Percentiles rank a stretch among this genome's conserved stretches.
phyloP scores from a whole-genome alignment of 2,329 filamentous ascomycete species.

The Fusarium sp. region DNA sequence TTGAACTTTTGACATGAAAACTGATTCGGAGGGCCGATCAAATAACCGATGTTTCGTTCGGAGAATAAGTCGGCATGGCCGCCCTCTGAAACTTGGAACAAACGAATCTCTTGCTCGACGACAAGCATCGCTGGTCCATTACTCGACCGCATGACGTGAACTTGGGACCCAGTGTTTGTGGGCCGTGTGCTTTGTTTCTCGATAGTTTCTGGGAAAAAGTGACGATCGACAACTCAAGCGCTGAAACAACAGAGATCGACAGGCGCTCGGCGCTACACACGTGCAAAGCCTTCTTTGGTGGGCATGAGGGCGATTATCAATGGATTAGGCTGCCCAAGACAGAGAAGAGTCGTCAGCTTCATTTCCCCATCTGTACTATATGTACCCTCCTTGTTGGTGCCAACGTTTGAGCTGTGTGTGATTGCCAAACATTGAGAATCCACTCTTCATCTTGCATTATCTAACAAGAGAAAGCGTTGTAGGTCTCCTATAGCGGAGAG shows the following conservation, averaged over 20 bases:
- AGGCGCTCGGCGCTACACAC: conserved; percentile 15
- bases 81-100: background rate
- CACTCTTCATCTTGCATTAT: background rate
- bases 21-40: background rate
- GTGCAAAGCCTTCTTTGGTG: conserved; percentile 16
- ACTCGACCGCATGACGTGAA: conserved; percentile 25
- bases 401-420: background rate
- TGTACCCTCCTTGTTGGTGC: background rate
- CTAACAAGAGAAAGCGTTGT: background rate
- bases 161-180: conserved; percentile 4
- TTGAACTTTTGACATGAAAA: background rate
- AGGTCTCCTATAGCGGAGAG: conserved; percentile 34
- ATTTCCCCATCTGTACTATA: conserved; percentile 22
- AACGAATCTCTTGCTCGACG: background rate
- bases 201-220: conserved; percentile 4
- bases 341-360: conserved; percentile 31
- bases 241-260: conserved; percentile 29
- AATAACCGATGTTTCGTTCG: conserved; percentile 26
- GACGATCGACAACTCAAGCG: conserved; percentile 31
- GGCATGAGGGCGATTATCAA: conserved; percentile 28
- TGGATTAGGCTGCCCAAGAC: background rate
- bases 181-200: conserved; percentile 17
- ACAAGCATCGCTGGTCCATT: conserved; percentile 10
- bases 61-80: conserved; percentile 20
- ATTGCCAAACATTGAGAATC: background rate